A percentile compares a stretch with the other conserved stretches of the same genome.
These are phyloP conservation scores for Tetracladium setigerum DNA, from an alignment of 495 filamentous ascomycete species.

Conservation along the genomic window DNA sequence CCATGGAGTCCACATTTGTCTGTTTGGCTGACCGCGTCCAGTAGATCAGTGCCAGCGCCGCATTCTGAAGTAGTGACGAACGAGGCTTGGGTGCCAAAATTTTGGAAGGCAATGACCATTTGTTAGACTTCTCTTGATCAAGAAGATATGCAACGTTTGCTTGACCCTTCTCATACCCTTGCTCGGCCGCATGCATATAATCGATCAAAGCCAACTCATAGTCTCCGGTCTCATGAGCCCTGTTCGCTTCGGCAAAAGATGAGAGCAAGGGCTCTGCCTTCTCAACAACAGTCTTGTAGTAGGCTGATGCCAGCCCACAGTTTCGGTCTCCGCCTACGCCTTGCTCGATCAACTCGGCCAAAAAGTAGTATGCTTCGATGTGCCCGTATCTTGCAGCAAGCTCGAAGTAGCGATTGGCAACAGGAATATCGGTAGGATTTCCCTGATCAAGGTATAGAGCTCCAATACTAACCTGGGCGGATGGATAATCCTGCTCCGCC, in stretches of 20 bases:
- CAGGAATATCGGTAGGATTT: slow-evolving; percentile 49
- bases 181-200: slow-evolving; percentile 90
- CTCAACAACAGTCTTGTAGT: slow-evolving; percentile 94
- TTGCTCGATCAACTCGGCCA: slow-evolving; percentile 80
- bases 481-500: slow-evolving; percentile 75
- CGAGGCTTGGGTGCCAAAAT: slow-evolving; percentile 30
- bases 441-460: slow-evolving; percentile 88
- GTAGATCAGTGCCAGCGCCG: slow-evolving; percentile 77
- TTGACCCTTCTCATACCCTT: slow-evolving; percentile 89
- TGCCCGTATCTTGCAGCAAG: slow-evolving; percentile 81
- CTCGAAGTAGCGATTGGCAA: slow-evolving; percentile 83
- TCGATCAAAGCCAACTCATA: slow-evolving; percentile 75
- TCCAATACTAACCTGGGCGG: slow-evolving; percentile 78
- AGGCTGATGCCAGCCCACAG: slow-evolving; percentile 72
- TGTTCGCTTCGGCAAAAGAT: slow-evolving; percentile 78
- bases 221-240: slow-evolving; percentile 77
- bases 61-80: slow-evolving; percentile 55
- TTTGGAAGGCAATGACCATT: slow-evolving; percentile 42
- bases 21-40: slow-evolving; percentile 97
- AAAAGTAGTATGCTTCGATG: slow-evolving; percentile 92
- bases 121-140: slow-evolving; percentile 63
- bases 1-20: slow-evolving; percentile 82
- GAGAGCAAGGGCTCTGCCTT: slow-evolving; percentile 79
- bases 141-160: slow-evolving; percentile 91
- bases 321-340: slow-evolving; percentile 74